phyloP scores from a whole-genome alignment of 2,329 filamentous ascomycete species.

The Orbilia ellipsospora region DNA sequence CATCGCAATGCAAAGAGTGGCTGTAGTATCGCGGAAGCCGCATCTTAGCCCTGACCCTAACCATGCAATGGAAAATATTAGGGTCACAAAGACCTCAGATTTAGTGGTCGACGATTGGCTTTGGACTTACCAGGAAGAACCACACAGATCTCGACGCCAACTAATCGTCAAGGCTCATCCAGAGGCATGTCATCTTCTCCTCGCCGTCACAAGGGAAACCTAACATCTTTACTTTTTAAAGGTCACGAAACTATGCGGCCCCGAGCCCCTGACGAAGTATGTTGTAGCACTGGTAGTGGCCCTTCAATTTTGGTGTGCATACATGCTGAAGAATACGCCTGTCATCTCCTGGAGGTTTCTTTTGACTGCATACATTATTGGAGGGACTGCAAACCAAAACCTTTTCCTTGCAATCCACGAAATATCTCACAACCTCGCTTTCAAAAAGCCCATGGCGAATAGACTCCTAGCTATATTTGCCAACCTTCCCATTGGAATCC shows the following conservation, averaged over 20 bases:
- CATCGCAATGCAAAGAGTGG: conserved; percentile 17
- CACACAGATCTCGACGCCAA: conserved; percentile 86
- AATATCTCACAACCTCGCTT: conserved; percentile 97
- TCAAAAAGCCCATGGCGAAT: conserved; percentile 82
- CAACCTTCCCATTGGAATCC: conserved; percentile 93
- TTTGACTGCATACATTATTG: conserved; percentile 86
- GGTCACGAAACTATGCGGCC: conserved; percentile 95
- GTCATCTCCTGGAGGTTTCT: conserved; percentile 88
- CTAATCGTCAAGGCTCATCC: conserved; percentile 99
- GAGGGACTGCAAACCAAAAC: conserved; percentile 97
- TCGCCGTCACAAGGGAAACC: conserved; percentile 12
- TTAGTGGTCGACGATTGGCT: conserved; percentile 61
- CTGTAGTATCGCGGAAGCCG: conserved; percentile 24
- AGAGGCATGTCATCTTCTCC: conserved; percentile 70
- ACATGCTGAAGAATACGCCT: conserved; percentile 77
- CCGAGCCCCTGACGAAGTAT: conserved; percentile 95
- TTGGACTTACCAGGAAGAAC: conserved; percentile 99
- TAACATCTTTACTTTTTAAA: conserved; percentile 64
- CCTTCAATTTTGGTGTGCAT: conserved; percentile 82
- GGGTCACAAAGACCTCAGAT: background rate
- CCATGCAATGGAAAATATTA: background rate
- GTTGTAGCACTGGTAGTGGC: conserved; percentile 84
- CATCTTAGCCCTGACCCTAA: background rate
- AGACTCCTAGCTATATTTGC: conserved; percentile 89
- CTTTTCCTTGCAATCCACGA: conserved; percentile 98